Evolutionary conservation across 1,284 basidiomycete genomes (phyloP), one percentile per base, ranked within the genome.

Genomic region (Austroboletus olivaceoglutinosus): DNA sequence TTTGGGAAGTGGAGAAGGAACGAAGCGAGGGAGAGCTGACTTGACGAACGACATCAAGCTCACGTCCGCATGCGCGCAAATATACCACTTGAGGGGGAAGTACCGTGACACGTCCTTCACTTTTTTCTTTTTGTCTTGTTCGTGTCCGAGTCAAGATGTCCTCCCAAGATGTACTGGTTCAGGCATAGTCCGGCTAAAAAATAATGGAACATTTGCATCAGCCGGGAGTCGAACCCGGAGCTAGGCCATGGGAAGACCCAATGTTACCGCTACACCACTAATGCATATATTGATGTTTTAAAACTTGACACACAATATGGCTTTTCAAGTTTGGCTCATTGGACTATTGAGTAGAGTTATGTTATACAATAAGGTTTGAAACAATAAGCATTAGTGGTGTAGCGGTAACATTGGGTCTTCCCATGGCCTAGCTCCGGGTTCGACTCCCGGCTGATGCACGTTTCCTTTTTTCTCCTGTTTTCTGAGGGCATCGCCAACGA

Each of bases 1-100:
- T 90, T 39, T 85, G 81, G 58, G 77, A 82, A 50, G 82, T 86
- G 11, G 88, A 89, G 63, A 76, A 74, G 56, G 84, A 87, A 55
- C 75, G 75, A 44, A 72, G 78, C 58, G 71, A 69, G 36, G 65
- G 63, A n/a, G 40, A 29, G 40, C 36, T 43, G n/a, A 44, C 39
- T 33, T 61, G 37, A 57, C 39, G 36, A 21, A 15, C 5, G n/a
- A 34, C 33, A 34, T 15, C 33, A 34, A 34, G 16, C 33, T 15
- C 5, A 13, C 31, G 25, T 25, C 27, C 27, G 7, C 33, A n/a
- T n/a, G 33, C 16, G 5, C 33, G 15, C 16, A 15, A 34, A 15
- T n/a, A 15, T 29, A 29, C 27, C 4, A 29, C 25, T 25, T 25
- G 45, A n/a, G 44, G 6, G 16, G 33, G 13, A 15, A 15, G 15